phyloP scores from a whole-genome alignment of 768 basidiomycete species.

The Holtermanniella nyarrowii region DNA sequence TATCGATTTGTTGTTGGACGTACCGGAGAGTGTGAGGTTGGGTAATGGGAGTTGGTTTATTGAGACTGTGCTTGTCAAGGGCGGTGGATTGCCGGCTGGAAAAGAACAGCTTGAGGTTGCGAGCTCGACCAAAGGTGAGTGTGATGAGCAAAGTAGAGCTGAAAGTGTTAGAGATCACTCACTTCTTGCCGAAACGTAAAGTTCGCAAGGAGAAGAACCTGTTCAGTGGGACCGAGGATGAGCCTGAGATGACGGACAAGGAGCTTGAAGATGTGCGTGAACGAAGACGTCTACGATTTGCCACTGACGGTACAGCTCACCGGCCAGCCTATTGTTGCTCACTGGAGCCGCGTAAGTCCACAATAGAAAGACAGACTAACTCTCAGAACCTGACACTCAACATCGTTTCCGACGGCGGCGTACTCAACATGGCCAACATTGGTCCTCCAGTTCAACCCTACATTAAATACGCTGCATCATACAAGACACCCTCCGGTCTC shows the following conservation, averaged over 20 bases:
- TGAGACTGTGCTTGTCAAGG: conserved; percentile 33
- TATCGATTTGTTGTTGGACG: conserved; percentile 28
- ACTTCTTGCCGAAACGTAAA: conserved; percentile 65
- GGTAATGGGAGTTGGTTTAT: conserved; percentile 35
- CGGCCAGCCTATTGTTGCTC: conserved; percentile 53
- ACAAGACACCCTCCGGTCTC: conserved; percentile 46
- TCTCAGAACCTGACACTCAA: conserved; percentile 75
- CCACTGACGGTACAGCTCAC: conserved; percentile 5
- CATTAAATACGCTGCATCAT: conserved; percentile 53
- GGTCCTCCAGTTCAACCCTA: conserved; percentile 44
- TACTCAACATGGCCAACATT: conserved; percentile 41
- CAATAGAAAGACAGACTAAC: neutral
- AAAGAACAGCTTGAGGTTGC: conserved; percentile 16
- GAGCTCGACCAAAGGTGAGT: conserved; percentile 34
- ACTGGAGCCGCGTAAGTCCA: conserved; percentile 71
- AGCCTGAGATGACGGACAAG: conserved; percentile 19
- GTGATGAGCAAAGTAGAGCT: neutral
- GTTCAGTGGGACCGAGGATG: conserved; percentile 44
- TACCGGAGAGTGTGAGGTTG: conserved; percentile 27
- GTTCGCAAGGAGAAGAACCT: conserved; percentile 75
- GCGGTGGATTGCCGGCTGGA: conserved; percentile 17
- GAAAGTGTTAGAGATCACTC: conserved; percentile 59
- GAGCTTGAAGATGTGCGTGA: conserved; percentile 33
- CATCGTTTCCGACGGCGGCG: conserved; percentile 60
- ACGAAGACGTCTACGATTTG: no score